Conservation (phyloP, 495 filamentous ascomycete species). For the Hypoxylon fragiforme region DNA sequence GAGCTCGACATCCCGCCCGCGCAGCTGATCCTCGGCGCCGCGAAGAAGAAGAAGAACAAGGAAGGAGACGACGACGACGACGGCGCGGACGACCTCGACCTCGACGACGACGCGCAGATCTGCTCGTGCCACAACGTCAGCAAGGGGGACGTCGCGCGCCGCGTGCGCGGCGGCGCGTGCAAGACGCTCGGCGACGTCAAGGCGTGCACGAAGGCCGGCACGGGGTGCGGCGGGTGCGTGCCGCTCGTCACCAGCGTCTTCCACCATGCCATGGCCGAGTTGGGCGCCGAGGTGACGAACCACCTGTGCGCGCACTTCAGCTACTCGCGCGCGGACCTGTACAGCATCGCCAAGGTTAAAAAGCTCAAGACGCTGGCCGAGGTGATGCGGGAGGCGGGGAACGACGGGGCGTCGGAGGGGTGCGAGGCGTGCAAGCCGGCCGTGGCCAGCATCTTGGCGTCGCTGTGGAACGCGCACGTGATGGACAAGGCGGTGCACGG, state of each 20-base stretch:
- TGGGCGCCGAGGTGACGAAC: constrained; percentile 91
- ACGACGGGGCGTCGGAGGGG: constrained; percentile 72
- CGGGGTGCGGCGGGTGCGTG: constrained; percentile 93
- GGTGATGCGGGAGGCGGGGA: constrained; percentile 83
- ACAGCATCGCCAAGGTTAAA: constrained; percentile 87
- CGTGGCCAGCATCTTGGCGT: constrained; percentile 82
- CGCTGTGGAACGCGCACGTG: constrained; percentile 83
- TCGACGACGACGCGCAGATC: constrained; percentile 83
- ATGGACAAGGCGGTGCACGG: constrained; percentile 76
- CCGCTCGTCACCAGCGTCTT: constrained; percentile 91
- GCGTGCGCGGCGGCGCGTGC: constrained; percentile 80
- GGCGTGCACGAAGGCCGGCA: constrained; percentile 92
- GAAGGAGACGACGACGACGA: constrained; percentile 78
- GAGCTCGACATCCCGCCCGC: constrained; percentile 79
- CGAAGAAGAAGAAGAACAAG: too few species aligned
- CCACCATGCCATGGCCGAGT: constrained; percentile 86
- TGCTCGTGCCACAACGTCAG: constrained; percentile 97
- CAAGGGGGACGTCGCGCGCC: constrained; percentile 77
- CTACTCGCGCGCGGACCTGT: constrained; percentile 85
- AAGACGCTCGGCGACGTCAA: constrained; percentile 88
- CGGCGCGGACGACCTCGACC: constrained; percentile 54
- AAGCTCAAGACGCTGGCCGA: constrained; percentile 72
- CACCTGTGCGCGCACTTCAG: constrained; percentile 85
- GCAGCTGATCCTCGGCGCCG: constrained; percentile 89
- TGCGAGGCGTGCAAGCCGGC: constrained; percentile 93